Evolutionary conservation across 2,329 filamentous ascomycete species (phyloP).

Genomic region (Fusarium graminum): DNA sequence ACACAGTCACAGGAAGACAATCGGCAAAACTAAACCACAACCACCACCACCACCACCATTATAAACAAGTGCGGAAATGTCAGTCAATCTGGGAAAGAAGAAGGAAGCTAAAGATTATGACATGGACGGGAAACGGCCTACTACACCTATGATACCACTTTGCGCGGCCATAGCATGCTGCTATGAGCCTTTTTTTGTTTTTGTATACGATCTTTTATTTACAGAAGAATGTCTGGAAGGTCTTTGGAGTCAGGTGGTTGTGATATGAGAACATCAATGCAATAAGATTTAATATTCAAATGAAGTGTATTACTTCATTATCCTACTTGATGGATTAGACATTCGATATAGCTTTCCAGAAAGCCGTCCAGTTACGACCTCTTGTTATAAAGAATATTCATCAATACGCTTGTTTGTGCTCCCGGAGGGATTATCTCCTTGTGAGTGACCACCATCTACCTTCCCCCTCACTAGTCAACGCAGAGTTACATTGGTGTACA

Average conservation of each 20-base stretch:
- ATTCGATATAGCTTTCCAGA: not conserved
- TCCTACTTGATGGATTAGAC: not conserved
- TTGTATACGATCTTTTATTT: slow-evolving; percentile 18
- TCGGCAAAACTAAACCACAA: slow-evolving; percentile 9
- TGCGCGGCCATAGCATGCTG: slow-evolving; percentile 41
- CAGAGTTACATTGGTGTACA: no score
- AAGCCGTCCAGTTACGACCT: not conserved
- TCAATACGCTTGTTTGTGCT: no score
- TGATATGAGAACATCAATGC: not conserved
- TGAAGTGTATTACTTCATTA: not conserved
- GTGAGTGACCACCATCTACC: no score
- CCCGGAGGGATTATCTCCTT: no score
- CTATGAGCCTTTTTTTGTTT: slow-evolving; percentile 39
- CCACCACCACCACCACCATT: no score
- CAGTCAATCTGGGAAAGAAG: not conserved
- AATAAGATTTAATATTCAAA: slow-evolving; percentile 9
- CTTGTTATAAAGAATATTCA: no score
- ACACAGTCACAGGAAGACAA: slow-evolving; percentile 30
- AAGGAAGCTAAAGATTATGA: slow-evolving; percentile 34
- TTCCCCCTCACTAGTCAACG: no score
- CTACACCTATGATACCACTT: slow-evolving; percentile 51
- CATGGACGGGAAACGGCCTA: slow-evolving; percentile 44
- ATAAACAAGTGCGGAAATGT: slow-evolving; percentile 11
- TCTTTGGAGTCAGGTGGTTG: slow-evolving; percentile 21
- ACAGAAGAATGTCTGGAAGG: slow-evolving; percentile 13